Base-by-base conservation (phyloP, 306 rosid species). In the Pyrus pyrifolia region DNA sequence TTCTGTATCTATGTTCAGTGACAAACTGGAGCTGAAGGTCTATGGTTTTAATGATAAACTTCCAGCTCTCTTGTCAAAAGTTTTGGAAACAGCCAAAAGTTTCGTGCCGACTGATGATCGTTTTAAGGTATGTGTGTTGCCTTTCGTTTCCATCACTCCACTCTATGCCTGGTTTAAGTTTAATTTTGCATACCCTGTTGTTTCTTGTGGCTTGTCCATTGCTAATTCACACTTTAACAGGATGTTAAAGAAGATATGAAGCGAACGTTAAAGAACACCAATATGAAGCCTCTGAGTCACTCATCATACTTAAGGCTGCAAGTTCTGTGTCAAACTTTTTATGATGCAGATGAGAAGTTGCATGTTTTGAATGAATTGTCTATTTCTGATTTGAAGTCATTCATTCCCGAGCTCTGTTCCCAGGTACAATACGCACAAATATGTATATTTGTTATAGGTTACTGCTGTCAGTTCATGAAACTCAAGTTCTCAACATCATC, bases 271-370 rank as follows among this genome's bases (percentile, higher is more conserved):
- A 95, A 82, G 85, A 95, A 95, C 62, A 66, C 88, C 77, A 95
- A 95, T 87, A 95, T 95, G 97, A 91, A 92, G 86, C 97, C 99
- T 80, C 83, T 79, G 72, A 89, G 82, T 82, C 99, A 95, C 82
- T 88, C 97, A n/a, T 45, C 96, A 79, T 88, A 92, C 85, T 83
- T 81, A 84, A 92, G 97, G 81, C 79, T 85, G 74, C 97, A 92
- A 86, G 86, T 92, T 83, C 81, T 95, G 83, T 87, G 92, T 72
- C 75, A 92, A 83, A 88, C 79, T 78, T 90, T 84, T 77, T 89
- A 92, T 68, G 97, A 95, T 8, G 91, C 76, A 53, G 92, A 90
- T 29, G 93, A 95, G 84, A 89, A 88, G 87, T 81, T 85, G 72
- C 68, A 22, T 60, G 44, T 70, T 72, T 84, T 92, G 77, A 81